Base-by-base conservation (phyloP, 2,329 filamentous ascomycete genomes). In the Bimuria novae-zelandiae region DNA sequence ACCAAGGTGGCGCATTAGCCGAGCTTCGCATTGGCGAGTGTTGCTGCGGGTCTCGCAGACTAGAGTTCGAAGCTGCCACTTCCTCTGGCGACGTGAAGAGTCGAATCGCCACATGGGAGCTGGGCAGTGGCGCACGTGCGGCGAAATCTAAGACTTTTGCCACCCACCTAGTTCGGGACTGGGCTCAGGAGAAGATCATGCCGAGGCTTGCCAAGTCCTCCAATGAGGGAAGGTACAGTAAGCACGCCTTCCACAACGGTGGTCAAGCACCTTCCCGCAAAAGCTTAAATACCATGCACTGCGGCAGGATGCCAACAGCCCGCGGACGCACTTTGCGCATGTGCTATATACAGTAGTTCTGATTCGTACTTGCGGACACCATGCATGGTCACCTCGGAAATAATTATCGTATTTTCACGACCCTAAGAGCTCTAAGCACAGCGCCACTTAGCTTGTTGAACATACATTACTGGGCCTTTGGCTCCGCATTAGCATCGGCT, bases 201-300 rank as follows among this genome's bases (percentile, higher is more conserved):
- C 29, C 29, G 29, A 35, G 42, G 35, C 16, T 23, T 19, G 32
- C 32, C 32, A 36, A 30, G 44, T 23, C 23, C 8, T 36, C 44
- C 44, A 47, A 47, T 47, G 16, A 37, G 44, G 33, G 16, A 25
- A 29, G 30, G 30, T 5, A 7, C 22, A 8, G 10, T 3, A 12
- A 12, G n/a, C 44, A 47, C 33, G 44, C 44, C 33, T 47, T 37
- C 44, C 23, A 30, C 23, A 8, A 21, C 7, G 10, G 32, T 23
- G 2, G 21, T 10, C n/a, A 47, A 47, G 22, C 44, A 47, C 44
- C 44, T 47, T 47, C 44, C 44, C 14, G 39, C 32, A 39, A 37
- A 47, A 37, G 44, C 44, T 47, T 47, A 37, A 39, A 22, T 30
- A 10, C 14, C 0, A 47, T 36, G 44, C 44, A 47, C 32, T 8